Evolutionary conservation across 148 eudicot species (phyloP).

Genomic region (Chenopodium quinoa): DNA sequence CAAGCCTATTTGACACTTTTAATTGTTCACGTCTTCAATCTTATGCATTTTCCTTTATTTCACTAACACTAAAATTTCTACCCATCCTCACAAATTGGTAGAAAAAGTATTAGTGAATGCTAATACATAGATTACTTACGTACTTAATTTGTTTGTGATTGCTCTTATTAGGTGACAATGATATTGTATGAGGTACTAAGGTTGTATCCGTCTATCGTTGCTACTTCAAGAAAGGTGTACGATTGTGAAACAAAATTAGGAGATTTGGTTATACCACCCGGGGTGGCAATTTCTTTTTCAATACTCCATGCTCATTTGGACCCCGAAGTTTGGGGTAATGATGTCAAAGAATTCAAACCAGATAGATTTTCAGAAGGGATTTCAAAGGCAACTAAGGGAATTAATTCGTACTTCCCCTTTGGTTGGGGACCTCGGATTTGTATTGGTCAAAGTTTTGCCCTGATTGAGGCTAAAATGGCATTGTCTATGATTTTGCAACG

Average conservation of each 20-base stretch:
- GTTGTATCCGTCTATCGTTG: slow-evolving; percentile 31
- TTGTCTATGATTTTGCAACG: too few species aligned
- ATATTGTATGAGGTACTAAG: slow-evolving; percentile 7
- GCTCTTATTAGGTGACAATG: slow-evolving; percentile 32
- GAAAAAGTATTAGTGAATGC: too few species aligned
- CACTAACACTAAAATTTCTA: too few species aligned
- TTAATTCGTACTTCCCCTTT: slow-evolving; percentile 30
- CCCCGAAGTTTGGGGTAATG: slow-evolving; percentile 35
- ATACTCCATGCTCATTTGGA: slow-evolving; percentile 31
- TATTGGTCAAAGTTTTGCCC: slow-evolving; percentile 27
- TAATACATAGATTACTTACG: too few species aligned
- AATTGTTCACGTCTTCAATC: too few species aligned
- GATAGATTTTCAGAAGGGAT: slow-evolving; percentile 41
- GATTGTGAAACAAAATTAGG: slow-evolving; percentile 27
- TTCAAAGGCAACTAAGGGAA: slow-evolving; percentile 32
- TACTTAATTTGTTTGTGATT: background rate
- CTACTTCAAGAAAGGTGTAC: slow-evolving; percentile 12
- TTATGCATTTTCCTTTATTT: too few species aligned
- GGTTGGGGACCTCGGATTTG: slow-evolving; percentile 44
- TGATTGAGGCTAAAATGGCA: too few species aligned
- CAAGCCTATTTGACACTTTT: too few species aligned
- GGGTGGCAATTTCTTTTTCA: slow-evolving; percentile 21
- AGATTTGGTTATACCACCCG: slow-evolving; percentile 26
- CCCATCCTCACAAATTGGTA: too few species aligned
- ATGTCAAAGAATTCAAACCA: slow-evolving; percentile 34